phyloP scores from a whole-genome alignment of 2,329 filamentous ascomycete genomes.

The Trichoderma lentiforme region DNA sequence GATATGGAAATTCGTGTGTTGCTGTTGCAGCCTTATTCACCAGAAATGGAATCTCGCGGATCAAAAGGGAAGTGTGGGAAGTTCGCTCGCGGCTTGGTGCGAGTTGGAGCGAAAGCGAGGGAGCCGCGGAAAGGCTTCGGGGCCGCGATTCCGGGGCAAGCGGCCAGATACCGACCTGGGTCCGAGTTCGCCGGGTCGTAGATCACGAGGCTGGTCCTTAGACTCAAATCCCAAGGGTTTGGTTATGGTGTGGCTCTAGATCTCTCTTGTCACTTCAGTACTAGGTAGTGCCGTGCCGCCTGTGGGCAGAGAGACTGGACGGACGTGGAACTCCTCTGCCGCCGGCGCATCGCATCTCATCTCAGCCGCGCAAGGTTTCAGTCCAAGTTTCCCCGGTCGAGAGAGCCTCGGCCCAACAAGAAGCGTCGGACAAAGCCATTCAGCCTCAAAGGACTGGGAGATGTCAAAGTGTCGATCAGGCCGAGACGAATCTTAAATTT shows the following conservation, averaged over 20 bases:
- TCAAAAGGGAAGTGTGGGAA: background rate
- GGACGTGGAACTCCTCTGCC: background rate
- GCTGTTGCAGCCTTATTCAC: background rate
- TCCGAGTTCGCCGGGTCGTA: constrained; percentile 8
- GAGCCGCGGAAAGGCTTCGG: background rate
- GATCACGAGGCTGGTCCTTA: constrained; percentile 1
- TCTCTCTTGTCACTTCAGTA: background rate
- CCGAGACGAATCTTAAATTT: constrained; percentile 5
- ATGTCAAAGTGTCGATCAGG: constrained; percentile 3
- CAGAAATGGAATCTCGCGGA: background rate
- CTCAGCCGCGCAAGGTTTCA: constrained; percentile 8
- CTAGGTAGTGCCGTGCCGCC: background rate
- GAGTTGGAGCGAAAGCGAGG: background rate
- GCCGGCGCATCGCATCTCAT: background rate
- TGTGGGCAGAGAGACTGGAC: background rate
- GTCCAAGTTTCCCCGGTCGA: background rate
- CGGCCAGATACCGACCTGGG: constrained; percentile 3
- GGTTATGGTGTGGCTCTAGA: constrained; percentile 13
- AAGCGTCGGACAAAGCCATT: background rate
- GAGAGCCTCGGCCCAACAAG: background rate
- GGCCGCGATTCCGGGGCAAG: constrained; percentile 4
- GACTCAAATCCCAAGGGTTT: background rate
- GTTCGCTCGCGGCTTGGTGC: background rate
- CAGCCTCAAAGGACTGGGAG: background rate
- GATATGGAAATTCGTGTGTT: background rate